These are phyloP conservation scores for Neopestalotiopsis clavispora DNA, from an alignment of 2,329 filamentous ascomycete genomes.

Conservation along the genomic window DNA sequence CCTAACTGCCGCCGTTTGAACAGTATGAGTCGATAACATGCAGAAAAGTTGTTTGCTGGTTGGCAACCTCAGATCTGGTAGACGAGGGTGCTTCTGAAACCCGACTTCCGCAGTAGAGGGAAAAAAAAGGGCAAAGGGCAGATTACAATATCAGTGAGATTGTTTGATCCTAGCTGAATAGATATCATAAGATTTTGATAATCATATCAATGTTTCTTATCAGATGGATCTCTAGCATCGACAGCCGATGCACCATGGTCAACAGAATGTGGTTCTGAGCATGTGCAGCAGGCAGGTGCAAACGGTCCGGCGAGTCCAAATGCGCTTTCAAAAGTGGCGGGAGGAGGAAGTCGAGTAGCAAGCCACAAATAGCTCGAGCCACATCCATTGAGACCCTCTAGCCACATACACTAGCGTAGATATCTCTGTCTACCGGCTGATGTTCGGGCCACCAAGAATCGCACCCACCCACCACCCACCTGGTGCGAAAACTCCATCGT, in stretches of 20 bases:
- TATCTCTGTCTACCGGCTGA: background rate
- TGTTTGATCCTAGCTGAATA: background rate
- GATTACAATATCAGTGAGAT: background rate
- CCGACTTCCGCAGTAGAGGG: background rate
- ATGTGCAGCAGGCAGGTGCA: background rate
- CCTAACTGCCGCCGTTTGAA: background rate
- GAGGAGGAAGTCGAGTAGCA: too few species aligned
- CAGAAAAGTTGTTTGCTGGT: background rate
- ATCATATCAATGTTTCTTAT: background rate
- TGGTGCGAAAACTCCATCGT: constrained; percentile 22
- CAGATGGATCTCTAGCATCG: background rate
- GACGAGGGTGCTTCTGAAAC: background rate
- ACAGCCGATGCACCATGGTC: background rate
- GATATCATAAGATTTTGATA: background rate
- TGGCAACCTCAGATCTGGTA: background rate
- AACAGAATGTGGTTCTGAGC: background rate
- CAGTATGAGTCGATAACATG: background rate
- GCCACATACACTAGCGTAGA: background rate
- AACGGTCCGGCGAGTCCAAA: background rate
- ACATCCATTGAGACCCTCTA: background rate
- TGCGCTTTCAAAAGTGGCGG: background rate
- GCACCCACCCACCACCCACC: constrained; percentile 6
- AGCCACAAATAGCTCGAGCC: background rate
- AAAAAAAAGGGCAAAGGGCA: background rate
- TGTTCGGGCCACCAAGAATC: constrained; percentile 1